phyloP scores from a whole-genome alignment of 352 stramenopile species.

The Globisporangium perplexum region DNA sequence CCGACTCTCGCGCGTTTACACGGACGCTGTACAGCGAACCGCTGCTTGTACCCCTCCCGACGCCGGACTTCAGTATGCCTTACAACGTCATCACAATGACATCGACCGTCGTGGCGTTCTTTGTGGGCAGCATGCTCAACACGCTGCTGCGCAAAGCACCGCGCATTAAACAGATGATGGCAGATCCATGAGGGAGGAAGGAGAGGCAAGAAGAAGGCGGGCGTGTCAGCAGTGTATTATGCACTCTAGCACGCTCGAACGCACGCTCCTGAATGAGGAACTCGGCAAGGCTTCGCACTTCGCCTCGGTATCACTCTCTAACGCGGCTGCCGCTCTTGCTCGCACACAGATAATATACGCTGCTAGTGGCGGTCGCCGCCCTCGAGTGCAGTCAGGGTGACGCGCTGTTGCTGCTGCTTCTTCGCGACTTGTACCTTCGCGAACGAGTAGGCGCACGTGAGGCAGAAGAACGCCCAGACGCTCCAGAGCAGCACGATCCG shows the following conservation, averaged over 20 bases:
- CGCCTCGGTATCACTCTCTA: not conserved
- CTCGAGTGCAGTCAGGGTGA: conserved; percentile 4
- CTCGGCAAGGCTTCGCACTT: not conserved
- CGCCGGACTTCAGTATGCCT: conserved; percentile 88
- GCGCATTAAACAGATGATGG: conserved; percentile 64
- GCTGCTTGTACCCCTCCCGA: conserved; percentile 75
- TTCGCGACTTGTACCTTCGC: conserved; percentile 7
- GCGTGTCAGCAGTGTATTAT: not conserved
- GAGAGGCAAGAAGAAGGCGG: not conserved
- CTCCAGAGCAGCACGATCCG: conserved; percentile 76
- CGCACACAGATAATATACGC: conserved; percentile 6
- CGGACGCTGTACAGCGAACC: conserved; percentile 69
- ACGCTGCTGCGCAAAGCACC: conserved; percentile 66
- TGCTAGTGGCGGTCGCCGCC: not conserved
- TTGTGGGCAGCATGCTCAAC: conserved; percentile 82
- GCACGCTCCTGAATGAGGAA: not conserved
- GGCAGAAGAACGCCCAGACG: conserved; percentile 68
- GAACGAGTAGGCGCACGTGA: conserved; percentile 27
- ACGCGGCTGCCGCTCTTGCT: conserved; percentile 2
- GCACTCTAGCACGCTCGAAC: not conserved
- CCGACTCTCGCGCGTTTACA: conserved; percentile 9
- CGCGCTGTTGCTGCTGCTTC: conserved; percentile 3
- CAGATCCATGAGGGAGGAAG: not conserved
- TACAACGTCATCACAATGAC: conserved; percentile 91
- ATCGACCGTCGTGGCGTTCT: conserved; percentile 84